Evolutionary conservation across 371 early-diverging fungal species (phyloP).

Genomic region (Polyrhizophydium stewartii): DNA sequence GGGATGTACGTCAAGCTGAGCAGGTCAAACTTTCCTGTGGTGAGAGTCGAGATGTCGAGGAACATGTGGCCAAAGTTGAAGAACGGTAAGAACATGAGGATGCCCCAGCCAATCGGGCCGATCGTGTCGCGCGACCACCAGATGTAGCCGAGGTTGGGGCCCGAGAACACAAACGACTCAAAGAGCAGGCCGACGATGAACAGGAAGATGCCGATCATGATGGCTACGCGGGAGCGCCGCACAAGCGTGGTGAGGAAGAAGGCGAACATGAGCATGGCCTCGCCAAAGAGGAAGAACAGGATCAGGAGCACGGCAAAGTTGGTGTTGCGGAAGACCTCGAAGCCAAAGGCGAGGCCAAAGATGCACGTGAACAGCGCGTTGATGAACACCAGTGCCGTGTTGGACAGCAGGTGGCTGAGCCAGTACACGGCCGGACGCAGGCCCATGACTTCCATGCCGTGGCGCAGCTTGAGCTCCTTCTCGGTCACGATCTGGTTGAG

Average conservation of each 20-base stretch:
- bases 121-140: slow-evolving; percentile 47
- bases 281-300: slow-evolving; percentile 66
- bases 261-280: slow-evolving; percentile 62
- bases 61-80: slow-evolving; percentile 72
- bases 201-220: slow-evolving; percentile 62
- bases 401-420: slow-evolving; percentile 54
- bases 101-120: not conserved
- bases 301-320: slow-evolving; percentile 51
- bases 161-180: slow-evolving; percentile 60
- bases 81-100: slow-evolving; percentile 57
- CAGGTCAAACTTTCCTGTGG: slow-evolving; percentile 55
- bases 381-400: slow-evolving; percentile 48
- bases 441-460: slow-evolving; percentile 73
- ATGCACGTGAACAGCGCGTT: slow-evolving; percentile 50
- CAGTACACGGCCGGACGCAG: slow-evolving; percentile 55
- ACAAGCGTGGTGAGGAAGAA: slow-evolving; percentile 66
- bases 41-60: slow-evolving; percentile 55
- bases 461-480: slow-evolving; percentile 61
- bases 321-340: slow-evolving; percentile 53
- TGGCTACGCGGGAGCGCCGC: slow-evolving; percentile 44
- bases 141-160: slow-evolving; percentile 56
- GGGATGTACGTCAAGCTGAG: slow-evolving; percentile 54
- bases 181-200: slow-evolving; percentile 70
- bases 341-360: slow-evolving; percentile 57
- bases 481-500: slow-evolving; percentile 64